These are phyloP conservation scores for Phylloporus sp. DNA, from an alignment of 768 basidiomycete species.

Conservation along the genomic window DNA sequence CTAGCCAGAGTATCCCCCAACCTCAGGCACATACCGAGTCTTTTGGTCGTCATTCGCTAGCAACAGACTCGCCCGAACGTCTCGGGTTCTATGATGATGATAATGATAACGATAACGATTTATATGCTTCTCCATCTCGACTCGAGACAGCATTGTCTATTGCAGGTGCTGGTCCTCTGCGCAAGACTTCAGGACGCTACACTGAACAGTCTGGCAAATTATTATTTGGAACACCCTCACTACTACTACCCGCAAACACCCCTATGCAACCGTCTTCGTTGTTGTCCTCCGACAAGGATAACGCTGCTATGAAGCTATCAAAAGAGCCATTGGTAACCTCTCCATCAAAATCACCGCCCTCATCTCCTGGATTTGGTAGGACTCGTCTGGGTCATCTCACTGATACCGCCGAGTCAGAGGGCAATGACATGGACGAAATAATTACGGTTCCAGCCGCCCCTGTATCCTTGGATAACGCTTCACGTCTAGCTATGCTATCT, in stretches of 20 bases:
- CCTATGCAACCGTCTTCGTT: not conserved
- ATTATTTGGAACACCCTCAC: slow-evolving; percentile 37
- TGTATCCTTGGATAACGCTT: not conserved
- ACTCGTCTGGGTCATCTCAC: not conserved
- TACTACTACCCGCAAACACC: slow-evolving; percentile 23
- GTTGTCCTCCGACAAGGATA: not conserved
- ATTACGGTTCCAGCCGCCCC: not conserved
- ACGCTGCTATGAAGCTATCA: not conserved
- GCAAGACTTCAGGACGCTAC: slow-evolving; percentile 11
- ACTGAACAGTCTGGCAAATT: slow-evolving; percentile 12
- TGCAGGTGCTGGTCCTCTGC: slow-evolving; percentile 50
- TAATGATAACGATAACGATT: slow-evolving; percentile 40
- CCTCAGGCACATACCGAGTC: slow-evolving; percentile 3
- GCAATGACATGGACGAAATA: slow-evolving; percentile 40
- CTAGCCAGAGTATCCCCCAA: slow-evolving; percentile 2
- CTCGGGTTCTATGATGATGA: not conserved
- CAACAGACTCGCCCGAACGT: slow-evolving; percentile 1
- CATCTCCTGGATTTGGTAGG: not conserved
- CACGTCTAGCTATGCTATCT: slow-evolving; percentile 9
- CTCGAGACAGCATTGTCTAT: slow-evolving; percentile 68
- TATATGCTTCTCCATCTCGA: slow-evolving; percentile 49
- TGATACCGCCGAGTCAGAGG: slow-evolving; percentile 12
- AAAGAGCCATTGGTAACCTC: slow-evolving; percentile 7
- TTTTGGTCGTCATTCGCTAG: not conserved
- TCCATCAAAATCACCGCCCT: not conserved